Evolutionary conservation across 164 flowering plant species (phyloP), one percentile per base, ranked within the genome.

Genomic region (Aristolochia californica): DNA sequence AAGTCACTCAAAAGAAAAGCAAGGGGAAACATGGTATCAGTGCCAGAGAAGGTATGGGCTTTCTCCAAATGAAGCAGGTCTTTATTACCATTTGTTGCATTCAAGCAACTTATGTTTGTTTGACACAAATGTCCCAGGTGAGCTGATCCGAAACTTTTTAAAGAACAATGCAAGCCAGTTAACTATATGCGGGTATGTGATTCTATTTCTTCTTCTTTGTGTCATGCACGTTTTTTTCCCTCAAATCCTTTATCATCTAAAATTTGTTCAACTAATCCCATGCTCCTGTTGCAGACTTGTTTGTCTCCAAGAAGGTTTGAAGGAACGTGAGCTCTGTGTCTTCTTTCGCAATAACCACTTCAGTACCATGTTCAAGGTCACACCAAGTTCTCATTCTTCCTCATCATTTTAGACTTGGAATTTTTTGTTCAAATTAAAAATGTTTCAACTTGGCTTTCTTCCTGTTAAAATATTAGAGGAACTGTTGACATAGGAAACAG

Each of bases 331-430:
- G 59, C 87, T 94, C 17, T 87, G 99, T 78, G 93, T 94, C 10
- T 94, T 94, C 56, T 94, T 94, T 74, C 91, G 99, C 30, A 94
- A 94, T 65, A 94, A 94, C 74, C 99, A 90, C 69, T 94, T 94
- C 80, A 84, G 90, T 73, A 90, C 99, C 72, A 85, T 94, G 97
- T 90, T 83, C 72, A 94, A 94, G 96, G 99, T 87, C 51, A 59
- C 78, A 69, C 22, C 18, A 23, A 8, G 1, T 24, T 25, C 17
- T 53, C n/a, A 8, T 23, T 45, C 21, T 57, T 61, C 38, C 18
- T 28, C 44, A 23, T 43, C 23, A 53, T 16, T 11, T 28, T 7
- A 24, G 30, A 28, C 53, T 13, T 34, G 17, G 5, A 23, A 24
- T 26, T 14, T 20, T 34, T 28, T 25, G n/a, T n/a, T n/a, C n/a